Percentiles rank a stretch among this genome's conserved stretches.
phyloP scores from a whole-genome alignment of 2,329 filamentous ascomycete genomes.

The Colletotrichum acutatum region DNA sequence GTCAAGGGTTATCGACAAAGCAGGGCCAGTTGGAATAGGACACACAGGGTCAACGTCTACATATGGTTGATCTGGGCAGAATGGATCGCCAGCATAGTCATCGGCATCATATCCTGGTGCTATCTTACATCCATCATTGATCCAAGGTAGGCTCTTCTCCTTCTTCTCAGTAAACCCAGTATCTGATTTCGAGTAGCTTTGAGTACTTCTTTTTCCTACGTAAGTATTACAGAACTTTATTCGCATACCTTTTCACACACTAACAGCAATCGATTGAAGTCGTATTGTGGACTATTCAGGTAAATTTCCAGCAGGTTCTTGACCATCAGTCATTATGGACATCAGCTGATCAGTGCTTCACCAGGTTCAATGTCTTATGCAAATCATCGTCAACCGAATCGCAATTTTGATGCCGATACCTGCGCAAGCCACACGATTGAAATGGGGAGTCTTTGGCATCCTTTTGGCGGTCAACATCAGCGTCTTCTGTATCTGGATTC shows the following conservation, averaged over 20 bases:
- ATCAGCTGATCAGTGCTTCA: not conserved
- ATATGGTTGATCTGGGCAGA: conserved; percentile 54
- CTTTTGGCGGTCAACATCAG: conserved; percentile 59
- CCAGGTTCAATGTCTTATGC: conserved; percentile 56
- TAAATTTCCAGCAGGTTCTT: not conserved
- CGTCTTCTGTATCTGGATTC: conserved; percentile 63
- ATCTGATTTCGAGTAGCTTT: conserved; percentile 23
- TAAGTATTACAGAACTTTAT: not conserved
- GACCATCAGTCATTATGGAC: not conserved
- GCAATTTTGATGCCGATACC: conserved; percentile 55
- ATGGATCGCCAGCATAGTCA: conserved; percentile 46
- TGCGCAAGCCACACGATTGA: conserved; percentile 49
- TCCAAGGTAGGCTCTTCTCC: conserved; percentile 40
- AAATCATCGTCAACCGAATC: conserved; percentile 64
- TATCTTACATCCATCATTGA: conserved; percentile 46
- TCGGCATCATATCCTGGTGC: conserved; percentile 50
- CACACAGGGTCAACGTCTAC: conserved; percentile 48
- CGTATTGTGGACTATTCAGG: conserved; percentile 23
- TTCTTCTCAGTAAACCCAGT: not conserved
- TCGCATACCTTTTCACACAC: too few relatives aligned
- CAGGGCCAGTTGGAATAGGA: conserved; percentile 43
- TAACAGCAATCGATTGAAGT: not conserved
- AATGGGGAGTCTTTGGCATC: conserved; percentile 54
- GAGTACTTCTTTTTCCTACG: conserved; percentile 32
- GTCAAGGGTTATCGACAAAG: conserved; percentile 50